Percentiles rank a stretch among this genome's conserved stretches.
These are phyloP conservation scores for Brasenia schreberi DNA, from an alignment of 164 flowering plant species.

Conservation along the genomic window DNA sequence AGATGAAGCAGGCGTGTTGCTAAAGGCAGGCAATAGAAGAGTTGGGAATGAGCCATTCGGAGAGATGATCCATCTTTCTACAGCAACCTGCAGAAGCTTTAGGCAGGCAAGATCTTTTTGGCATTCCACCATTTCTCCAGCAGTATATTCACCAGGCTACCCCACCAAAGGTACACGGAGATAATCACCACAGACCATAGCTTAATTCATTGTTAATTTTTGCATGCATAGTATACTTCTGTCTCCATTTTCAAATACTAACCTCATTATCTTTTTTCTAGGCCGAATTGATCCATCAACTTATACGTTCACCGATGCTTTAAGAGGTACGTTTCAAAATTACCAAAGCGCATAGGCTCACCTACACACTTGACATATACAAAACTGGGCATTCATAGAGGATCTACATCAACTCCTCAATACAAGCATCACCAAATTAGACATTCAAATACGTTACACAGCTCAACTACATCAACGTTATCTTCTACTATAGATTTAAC, in stretches of 20 bases:
- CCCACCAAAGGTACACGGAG: slow-evolving; percentile 32
- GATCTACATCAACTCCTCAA: background rate
- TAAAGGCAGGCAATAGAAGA: background rate
- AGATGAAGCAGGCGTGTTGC: background rate
- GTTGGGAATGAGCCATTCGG: background rate
- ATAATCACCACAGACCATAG: background rate
- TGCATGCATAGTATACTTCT: too few relatives aligned
- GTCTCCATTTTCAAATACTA: background rate
- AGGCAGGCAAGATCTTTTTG: slow-evolving; percentile 64
- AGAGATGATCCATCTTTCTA: slow-evolving; percentile 17
- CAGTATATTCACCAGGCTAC: slow-evolving; percentile 90
- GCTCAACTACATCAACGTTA: too few relatives aligned
- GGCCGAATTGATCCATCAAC: slow-evolving; percentile 78
- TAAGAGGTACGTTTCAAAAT: slow-evolving; percentile 34
- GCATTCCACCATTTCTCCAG: slow-evolving; percentile 54
- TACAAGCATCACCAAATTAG: too few relatives aligned
- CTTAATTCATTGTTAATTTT: background rate
- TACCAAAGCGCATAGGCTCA: background rate
- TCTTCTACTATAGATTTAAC: too few relatives aligned
- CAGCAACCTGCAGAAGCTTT: slow-evolving; percentile 42
- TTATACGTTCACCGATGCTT: slow-evolving; percentile 69
- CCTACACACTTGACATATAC: background rate
- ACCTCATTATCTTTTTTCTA: slow-evolving; percentile 12
- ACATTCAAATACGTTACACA: too few relatives aligned
- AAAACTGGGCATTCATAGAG: too few relatives aligned